A percentile compares a stretch with the other conserved stretches of the same genome.
Conservation (phyloP, 2,329 filamentous ascomycete species). For the Aschersonia sp. region DNA sequence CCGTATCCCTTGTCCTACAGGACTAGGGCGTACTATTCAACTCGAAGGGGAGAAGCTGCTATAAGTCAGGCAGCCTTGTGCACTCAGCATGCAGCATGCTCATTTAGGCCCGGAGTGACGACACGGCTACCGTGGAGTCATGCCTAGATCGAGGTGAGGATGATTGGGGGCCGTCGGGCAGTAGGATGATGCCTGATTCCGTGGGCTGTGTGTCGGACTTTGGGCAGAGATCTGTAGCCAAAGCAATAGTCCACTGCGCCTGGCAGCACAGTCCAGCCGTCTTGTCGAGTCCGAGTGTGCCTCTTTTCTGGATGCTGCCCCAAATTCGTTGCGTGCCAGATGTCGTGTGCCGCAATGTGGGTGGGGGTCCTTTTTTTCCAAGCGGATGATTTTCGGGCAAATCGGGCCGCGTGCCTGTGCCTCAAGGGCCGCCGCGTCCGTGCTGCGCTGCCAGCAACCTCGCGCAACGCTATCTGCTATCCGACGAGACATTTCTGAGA, state of each 20-base stretch:
- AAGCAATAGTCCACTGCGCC: no score
- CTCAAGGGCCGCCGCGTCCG: no score
- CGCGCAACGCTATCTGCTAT: no score
- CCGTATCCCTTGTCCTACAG: not conserved
- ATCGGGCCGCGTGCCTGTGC: not conserved
- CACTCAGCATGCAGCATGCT: slow-evolving; percentile 28
- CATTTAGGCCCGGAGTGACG: slow-evolving; percentile 13
- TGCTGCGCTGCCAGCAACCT: no score
- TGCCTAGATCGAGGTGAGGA: slow-evolving; percentile 13
- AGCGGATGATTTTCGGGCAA: slow-evolving; percentile 15
- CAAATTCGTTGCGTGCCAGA: slow-evolving; percentile 17
- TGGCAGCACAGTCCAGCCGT: not conserved
- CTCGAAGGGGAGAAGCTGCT: slow-evolving; percentile 23
- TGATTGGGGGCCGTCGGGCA: no score
- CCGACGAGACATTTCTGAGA: no score
- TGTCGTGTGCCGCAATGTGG: not conserved
- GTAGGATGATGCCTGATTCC: no score
- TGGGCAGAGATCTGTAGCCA: no score
- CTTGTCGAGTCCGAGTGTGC: slow-evolving; percentile 10
- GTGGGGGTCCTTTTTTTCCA: not conserved
- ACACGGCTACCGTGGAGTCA: slow-evolving; percentile 26
- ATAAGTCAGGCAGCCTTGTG: slow-evolving; percentile 27
- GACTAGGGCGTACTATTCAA: not conserved
- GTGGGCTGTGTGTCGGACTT: no score
- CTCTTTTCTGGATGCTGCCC: slow-evolving; percentile 22